These are phyloP conservation scores for Amanita muscaria DNA, from an alignment of 768 basidiomycete genomes.

Conservation along the genomic window DNA sequence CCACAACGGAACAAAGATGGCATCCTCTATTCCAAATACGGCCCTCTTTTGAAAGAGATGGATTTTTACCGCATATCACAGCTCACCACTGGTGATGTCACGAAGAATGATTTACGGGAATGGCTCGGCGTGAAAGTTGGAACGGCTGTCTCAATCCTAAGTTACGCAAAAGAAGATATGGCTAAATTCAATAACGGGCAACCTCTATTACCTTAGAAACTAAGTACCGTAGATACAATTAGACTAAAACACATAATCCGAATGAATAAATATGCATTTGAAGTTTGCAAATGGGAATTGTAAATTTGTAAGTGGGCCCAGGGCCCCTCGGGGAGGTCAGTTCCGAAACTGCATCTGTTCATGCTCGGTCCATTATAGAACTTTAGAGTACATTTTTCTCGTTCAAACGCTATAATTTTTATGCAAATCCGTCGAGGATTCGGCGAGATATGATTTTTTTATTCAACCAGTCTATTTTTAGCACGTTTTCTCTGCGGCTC, in stretches of 20 bases:
- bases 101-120: slow-evolving; percentile 3
- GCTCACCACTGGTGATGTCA: slow-evolving; percentile 2
- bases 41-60: slow-evolving; percentile 3
- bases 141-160: not conserved
- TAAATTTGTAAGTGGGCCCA: not conserved
- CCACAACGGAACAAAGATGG: slow-evolving; percentile 1
- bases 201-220: too few species aligned
- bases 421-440: too few species aligned
- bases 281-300: not conserved
- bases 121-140: slow-evolving; percentile 5
- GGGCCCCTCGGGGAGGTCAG: not conserved
- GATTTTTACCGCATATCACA: slow-evolving; percentile 1
- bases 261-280: slow-evolving; percentile 3
- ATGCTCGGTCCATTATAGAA: not conserved
- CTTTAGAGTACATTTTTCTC: not conserved
- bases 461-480: too few species aligned
- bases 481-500: too few species aligned
- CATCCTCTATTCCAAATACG: slow-evolving; percentile 1
- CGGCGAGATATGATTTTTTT: too few species aligned
- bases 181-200: too few species aligned
- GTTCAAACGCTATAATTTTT: not conserved
- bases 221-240: not conserved
- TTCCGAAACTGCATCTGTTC: not conserved
- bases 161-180: not conserved
- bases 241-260: slow-evolving; percentile 2